Evolutionary conservation across 371 early-diverging fungal genomes (phyloP), one percentile per base, ranked within the genome.

Genomic region (Parasitella parasitica): DNA sequence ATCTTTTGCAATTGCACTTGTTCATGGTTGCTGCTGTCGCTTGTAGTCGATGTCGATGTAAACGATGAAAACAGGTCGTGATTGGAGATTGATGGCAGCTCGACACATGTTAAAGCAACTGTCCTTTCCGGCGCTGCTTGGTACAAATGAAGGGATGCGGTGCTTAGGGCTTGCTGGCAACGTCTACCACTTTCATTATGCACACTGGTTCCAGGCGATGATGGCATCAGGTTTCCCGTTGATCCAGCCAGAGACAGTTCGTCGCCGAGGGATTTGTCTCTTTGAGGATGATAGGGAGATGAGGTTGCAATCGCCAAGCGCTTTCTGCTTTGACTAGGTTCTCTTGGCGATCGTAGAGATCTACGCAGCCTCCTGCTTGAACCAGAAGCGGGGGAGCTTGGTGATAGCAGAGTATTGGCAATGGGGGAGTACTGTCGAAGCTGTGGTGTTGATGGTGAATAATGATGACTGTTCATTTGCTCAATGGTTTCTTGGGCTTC

Each of bases 401-500:
- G 11, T 11, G 43, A 9, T 9, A 18, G 12, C 8, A 9, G 2
- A 7, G 20, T 20, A 11, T 43, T 8, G 3, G 43, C 6, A 18
- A 6, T 43, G 18, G 22, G 43, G 11, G 43, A 43, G 22, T 43
- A 22, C 32, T 32, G 32, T 32, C 0, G 12, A 4, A 24, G 46
- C 16, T 43, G 43, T 43, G 43, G 11, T 43, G 16, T 8, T 13
- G 22, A 13, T 4, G 46, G 3, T 22, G 46, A 13, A 9, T 9
- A 24, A 12, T 24, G 11, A 12, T 22, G 22, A 3, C 24, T 20
- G 4, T 13, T 22, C 3, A 46, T 24, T 11, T 24, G 43, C 32
- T 64, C 59, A 13, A 58, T 58, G 1, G 54, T 59, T 46, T 64
- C 64, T 22, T 59, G 64, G 0, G 64, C 64, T n/a, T 64, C 64